Base-by-base conservation (phyloP, 306 rosid genomes). In the Calophaca sinica region DNA sequence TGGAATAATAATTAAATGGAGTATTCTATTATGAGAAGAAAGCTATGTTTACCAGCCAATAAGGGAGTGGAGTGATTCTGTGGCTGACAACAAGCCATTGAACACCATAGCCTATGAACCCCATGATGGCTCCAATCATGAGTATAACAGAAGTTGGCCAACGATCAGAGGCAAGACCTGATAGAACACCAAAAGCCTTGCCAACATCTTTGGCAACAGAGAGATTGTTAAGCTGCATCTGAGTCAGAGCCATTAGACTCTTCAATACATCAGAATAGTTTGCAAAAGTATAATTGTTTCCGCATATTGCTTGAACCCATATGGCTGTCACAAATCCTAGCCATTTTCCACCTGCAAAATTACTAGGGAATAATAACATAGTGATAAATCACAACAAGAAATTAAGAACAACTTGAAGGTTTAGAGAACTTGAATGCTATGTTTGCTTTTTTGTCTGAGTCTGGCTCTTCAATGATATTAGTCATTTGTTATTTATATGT, bases 201-300 rank as follows among this genome's bases (percentile, higher is more conserved):
- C 90, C 87, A 15, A 79, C 78, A 64, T 86, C 90, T 72, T 83
- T 86, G 9, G 84, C 87, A 35, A 84, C 86, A 2, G 90, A 83
- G 10, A 86, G 81, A 63, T 83, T 78, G 68, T 86, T 86, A 10
- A 86, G 90, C 57, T 86, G 67, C 50, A 72, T 59, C 60, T 86
- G 90, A 12, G 75, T 60, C 3, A 86, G 73, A 33, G 59, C 38
- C 90, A 86, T 86, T 13, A 86, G 68, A 7, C 26, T 42, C 74
- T 86, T 86, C 8, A 84, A 72, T 3, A 74, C 80, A 39, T 41
- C 49, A 6, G 88, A 86, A 31, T 86, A 86, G 50, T 83, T 84
- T 3, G 90, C 68, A 48, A 86, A 86, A 5, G 86, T 81, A 52
- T 81, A 83, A 12, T 81, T 83, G 73, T 81, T 86, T 76, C 90